A percentile compares a stretch with the other conserved stretches of the same genome.
Conservation (phyloP, 2,329 filamentous ascomycete species). For the Chaetomium globosum region DNA sequence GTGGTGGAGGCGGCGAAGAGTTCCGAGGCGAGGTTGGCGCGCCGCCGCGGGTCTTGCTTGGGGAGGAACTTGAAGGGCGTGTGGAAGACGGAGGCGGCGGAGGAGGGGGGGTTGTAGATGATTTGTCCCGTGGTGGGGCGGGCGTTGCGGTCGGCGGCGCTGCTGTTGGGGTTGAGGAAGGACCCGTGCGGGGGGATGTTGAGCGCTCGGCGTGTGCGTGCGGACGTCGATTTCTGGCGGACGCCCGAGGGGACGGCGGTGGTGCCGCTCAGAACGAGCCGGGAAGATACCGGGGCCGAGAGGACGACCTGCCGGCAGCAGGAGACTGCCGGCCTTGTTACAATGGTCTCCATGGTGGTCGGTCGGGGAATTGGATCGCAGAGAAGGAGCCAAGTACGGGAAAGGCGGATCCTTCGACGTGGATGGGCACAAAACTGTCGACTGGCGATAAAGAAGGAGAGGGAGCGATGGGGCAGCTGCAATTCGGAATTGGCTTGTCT, state of each 20-base stretch:
- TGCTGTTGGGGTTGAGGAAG: conserved; percentile 48
- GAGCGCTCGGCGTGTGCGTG: conserved; percentile 59
- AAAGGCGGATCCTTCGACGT: background rate
- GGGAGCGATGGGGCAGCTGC: background rate
- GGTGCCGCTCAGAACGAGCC: conserved; percentile 25
- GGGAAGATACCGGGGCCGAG: conserved; percentile 33
- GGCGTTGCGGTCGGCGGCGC: conserved; percentile 32
- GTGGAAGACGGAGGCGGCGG: conserved; percentile 58
- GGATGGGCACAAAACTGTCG: background rate
- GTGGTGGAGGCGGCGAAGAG: conserved; percentile 46
- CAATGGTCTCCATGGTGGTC: conserved; percentile 34
- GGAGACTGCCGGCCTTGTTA: conserved; percentile 29
- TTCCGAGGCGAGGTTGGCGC: conserved; percentile 49
- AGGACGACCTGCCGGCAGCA: conserved; percentile 31
- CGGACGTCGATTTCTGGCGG: conserved; percentile 54
- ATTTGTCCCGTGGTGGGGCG: conserved; percentile 46
- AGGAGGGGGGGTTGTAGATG: conserved; percentile 54
- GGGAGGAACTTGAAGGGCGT: conserved; percentile 70
- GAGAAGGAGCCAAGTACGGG: background rate
- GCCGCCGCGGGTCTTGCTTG: conserved; percentile 56
- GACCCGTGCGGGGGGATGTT: conserved; percentile 64
- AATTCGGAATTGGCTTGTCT: conserved; percentile 22
- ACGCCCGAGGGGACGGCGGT: conserved; percentile 41
- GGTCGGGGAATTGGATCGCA: background rate
- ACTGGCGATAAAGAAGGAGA: background rate